Evolutionary conservation across 805 yeast species (phyloP).

Genomic region (Dipodascus geniculatus): DNA sequence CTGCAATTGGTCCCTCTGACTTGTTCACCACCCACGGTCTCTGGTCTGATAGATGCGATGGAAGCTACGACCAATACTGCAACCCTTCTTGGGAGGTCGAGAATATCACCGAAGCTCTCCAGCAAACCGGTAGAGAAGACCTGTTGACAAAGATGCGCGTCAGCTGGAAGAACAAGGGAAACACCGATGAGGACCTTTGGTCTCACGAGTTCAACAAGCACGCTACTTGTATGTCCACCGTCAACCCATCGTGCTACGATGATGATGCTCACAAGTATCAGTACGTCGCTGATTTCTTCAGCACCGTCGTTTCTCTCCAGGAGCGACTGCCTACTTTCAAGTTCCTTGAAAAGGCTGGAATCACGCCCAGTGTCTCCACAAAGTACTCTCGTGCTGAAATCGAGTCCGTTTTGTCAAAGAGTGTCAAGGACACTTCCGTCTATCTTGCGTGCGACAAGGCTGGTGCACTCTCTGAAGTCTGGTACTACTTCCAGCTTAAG

Average conservation of each 20-base stretch:
- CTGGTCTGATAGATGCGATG: conserved; percentile 86
- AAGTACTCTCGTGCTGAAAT: conserved; percentile 43
- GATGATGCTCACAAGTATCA: conserved; percentile 19
- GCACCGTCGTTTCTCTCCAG: conserved; percentile 45
- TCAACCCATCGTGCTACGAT: conserved; percentile 61
- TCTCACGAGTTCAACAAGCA: conserved; percentile 88
- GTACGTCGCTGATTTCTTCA: conserved; percentile 59
- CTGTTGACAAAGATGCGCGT: conserved; percentile 44
- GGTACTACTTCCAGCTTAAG: conserved; percentile 69
- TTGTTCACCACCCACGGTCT: conserved; percentile 74
- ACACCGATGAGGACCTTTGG: conserved; percentile 66
- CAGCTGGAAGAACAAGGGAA: conserved; percentile 66
- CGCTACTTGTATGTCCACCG: conserved; percentile 81
- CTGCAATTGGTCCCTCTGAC: conserved; percentile 59
- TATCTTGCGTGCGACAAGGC: conserved; percentile 45
- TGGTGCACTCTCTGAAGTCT: conserved; percentile 46
- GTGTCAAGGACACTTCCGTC: conserved; percentile 38
- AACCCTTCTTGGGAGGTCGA: conserved; percentile 44
- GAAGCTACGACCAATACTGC: conserved; percentile 72
- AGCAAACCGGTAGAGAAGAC: conserved; percentile 31
- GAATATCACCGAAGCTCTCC: conserved; percentile 36
- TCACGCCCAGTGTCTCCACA: conserved; percentile 48
- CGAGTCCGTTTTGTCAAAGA: conserved; percentile 25
- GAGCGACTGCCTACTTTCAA: conserved; percentile 52
- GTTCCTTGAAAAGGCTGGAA: conserved; percentile 56